A percentile compares a stretch with the other conserved stretches of the same genome.
These are phyloP conservation scores for Alternaria dauci DNA, from an alignment of 2,329 filamentous ascomycete genomes.

Conservation along the genomic window DNA sequence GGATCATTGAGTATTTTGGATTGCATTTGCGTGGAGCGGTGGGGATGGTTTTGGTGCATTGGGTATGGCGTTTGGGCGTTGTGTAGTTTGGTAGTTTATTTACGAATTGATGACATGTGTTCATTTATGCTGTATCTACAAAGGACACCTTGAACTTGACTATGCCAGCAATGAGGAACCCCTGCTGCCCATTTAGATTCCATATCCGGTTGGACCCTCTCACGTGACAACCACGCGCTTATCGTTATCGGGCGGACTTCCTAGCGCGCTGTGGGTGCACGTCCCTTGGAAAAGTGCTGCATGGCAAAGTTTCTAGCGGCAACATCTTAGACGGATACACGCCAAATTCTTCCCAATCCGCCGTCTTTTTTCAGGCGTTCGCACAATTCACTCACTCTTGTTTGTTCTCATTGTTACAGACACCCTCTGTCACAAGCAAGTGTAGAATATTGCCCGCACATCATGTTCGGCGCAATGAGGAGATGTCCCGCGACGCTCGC, in stretches of 20 bases:
- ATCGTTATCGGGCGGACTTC: constrained; percentile 28
- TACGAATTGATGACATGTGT: not conserved
- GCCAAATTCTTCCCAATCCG: constrained; percentile 24
- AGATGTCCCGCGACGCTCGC: constrained; percentile 52
- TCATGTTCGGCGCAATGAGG: constrained; percentile 56
- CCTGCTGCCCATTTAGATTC: not conserved
- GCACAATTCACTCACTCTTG: constrained; percentile 5
- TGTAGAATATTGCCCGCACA: constrained; percentile 24
- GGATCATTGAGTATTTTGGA: not conserved
- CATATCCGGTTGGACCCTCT: not conserved
- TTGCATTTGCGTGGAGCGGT: not conserved
- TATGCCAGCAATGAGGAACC: not conserved
- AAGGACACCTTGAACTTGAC: no score
- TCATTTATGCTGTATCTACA: not conserved
- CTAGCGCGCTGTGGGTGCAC: constrained; percentile 26
- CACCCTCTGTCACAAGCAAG: constrained; percentile 22
- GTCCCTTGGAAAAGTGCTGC: constrained; percentile 37
- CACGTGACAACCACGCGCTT: constrained; percentile 3
- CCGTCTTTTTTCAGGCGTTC: constrained; percentile 22
- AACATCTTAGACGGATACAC: constrained; percentile 11
- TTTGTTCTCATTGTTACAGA: constrained; percentile 21
- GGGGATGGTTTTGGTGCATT: no score
- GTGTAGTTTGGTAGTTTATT: not conserved
- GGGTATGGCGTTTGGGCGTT: not conserved
- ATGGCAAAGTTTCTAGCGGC: constrained; percentile 27